Evolutionary conservation across 345 rosid species (phyloP), one percentile per base, ranked within the genome.

Genomic region (Toxicodendron radicans): DNA sequence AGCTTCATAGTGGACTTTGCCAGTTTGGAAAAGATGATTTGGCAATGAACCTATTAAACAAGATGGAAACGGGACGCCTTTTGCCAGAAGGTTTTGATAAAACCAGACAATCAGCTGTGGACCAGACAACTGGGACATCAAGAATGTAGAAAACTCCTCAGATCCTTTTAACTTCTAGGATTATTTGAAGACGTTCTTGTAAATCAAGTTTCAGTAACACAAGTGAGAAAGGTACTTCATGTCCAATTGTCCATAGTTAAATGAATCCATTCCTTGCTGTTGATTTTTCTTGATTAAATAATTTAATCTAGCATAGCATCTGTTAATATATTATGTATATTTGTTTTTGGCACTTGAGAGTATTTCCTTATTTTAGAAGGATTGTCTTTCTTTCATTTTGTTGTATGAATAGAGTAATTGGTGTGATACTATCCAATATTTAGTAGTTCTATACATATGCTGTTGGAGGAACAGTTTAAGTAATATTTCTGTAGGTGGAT

Each of bases 1-100:
- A 85, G 69, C 76, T 92, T 72, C 78, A 76, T 57, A 45, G 64
- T 74, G 93, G 93, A 67, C 88, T 92, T 46, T 33, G 81, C 66
- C 80, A 23, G 56, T 71, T 76, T 58, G 90, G 97, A 66, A 85
- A 87, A 73, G 78, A 84, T 74, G 84, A 80, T 79, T 73, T 86
- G 79, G 90, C 81, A 5, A 49, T 64, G 63, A 72, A 83, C 66
- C 73, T 94, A 68, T 66, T 75, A 58, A 59, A 59, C 35, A 84
- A 85, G 68, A 43, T 87, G 82, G 83, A 85, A 86, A 79, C 72
- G 65, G 79, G 79, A 73, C 48, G 30, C 30, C 72, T 85, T 38
- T 18, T 83, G 66, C 83, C 85, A 48, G 77, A 64, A 63, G 85
- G 79, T 38, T 80, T 78, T 58, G 73, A 80, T 59, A 58, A 60